phyloP scores from a whole-genome alignment of 2,329 filamentous ascomycete species.

The Paecilomyces niveus region DNA sequence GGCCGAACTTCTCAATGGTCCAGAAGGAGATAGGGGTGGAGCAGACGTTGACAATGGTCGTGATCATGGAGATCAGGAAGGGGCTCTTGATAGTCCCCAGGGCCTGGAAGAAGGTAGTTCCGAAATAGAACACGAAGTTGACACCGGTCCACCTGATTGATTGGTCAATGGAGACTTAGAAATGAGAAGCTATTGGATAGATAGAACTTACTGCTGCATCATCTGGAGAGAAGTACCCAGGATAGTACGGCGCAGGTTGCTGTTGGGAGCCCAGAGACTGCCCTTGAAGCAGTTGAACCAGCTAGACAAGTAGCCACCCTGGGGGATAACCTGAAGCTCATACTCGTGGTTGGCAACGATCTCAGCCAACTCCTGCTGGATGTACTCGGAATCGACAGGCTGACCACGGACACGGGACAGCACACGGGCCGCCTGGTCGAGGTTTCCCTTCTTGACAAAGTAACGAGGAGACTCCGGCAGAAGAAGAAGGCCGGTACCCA shows the following conservation, averaged over 20 bases:
- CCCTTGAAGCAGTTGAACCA: conserved; percentile 63
- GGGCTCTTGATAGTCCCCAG: conserved; percentile 63
- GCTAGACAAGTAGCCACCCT: conserved; percentile 56
- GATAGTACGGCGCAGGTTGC: conserved; percentile 59
- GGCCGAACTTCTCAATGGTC: conserved; percentile 73
- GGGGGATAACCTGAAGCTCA: conserved; percentile 62
- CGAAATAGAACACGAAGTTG: conserved; percentile 90
- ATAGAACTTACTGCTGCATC: conserved; percentile 58
- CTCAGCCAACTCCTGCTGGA: conserved; percentile 73
- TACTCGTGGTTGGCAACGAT: conserved; percentile 87
- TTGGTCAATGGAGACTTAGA: not conserved
- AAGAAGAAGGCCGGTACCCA: conserved; percentile 63
- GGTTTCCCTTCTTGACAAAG: conserved; percentile 70
- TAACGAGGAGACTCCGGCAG: conserved; percentile 82
- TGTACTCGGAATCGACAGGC: conserved; percentile 62
- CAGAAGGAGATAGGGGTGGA: conserved; percentile 85
- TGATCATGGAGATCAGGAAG: conserved; percentile 79
- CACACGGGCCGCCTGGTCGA: conserved; percentile 56
- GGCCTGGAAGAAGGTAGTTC: conserved; percentile 74
- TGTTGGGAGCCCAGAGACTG: conserved; percentile 45
- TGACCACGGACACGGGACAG: conserved; percentile 69
- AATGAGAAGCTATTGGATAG: conserved; percentile 16
- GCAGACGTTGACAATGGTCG: conserved; percentile 78
- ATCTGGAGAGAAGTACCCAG: conserved; percentile 68
- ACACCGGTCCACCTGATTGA: conserved; percentile 58